A percentile compares a stretch with the other conserved stretches of the same genome.
Conservation (phyloP, 768 basidiomycete genomes). For the Fomitopsis serialis region DNA sequence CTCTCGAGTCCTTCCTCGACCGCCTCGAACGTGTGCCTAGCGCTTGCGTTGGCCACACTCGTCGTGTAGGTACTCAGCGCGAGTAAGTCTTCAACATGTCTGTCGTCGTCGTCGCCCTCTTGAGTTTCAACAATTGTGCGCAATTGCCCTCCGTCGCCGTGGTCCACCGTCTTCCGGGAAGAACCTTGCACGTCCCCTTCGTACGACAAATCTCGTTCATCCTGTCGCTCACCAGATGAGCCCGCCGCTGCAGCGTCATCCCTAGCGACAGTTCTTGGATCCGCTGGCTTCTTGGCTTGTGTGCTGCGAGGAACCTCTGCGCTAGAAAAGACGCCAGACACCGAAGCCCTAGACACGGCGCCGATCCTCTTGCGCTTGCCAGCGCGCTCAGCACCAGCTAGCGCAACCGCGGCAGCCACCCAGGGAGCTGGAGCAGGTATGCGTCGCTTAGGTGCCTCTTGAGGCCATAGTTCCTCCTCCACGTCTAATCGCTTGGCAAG, state of each 20-base stretch:
- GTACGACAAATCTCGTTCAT: too few relatives aligned
- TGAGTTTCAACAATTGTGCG: neutral
- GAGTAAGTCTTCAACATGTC: slow-evolving; percentile 8
- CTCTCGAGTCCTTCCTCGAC: slow-evolving; percentile 12
- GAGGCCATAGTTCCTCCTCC: neutral
- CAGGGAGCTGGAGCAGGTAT: neutral
- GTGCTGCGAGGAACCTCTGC: neutral
- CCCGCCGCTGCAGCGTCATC: neutral
- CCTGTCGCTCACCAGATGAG: neutral
- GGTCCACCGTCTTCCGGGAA: too few relatives aligned
- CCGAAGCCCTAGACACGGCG: neutral
- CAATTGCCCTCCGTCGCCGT: neutral
- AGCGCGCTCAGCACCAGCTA: neutral
- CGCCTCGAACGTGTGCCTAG: neutral
- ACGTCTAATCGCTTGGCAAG: neutral
- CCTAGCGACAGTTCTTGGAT: too few relatives aligned
- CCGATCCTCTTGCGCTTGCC: neutral
- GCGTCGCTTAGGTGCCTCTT: neutral
- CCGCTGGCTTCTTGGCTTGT: too few relatives aligned
- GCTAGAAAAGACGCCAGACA: neutral
- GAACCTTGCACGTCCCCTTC: too few relatives aligned
- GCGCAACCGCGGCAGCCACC: neutral
- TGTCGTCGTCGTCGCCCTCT: neutral
- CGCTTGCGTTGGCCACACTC: neutral
- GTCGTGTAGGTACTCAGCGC: neutral